A percentile compares a stretch with the other conserved stretches of the same genome.
These are phyloP conservation scores for Olyra latifolia DNA, from an alignment of 176 grass and related monocot genomes.

Conservation along the genomic window DNA sequence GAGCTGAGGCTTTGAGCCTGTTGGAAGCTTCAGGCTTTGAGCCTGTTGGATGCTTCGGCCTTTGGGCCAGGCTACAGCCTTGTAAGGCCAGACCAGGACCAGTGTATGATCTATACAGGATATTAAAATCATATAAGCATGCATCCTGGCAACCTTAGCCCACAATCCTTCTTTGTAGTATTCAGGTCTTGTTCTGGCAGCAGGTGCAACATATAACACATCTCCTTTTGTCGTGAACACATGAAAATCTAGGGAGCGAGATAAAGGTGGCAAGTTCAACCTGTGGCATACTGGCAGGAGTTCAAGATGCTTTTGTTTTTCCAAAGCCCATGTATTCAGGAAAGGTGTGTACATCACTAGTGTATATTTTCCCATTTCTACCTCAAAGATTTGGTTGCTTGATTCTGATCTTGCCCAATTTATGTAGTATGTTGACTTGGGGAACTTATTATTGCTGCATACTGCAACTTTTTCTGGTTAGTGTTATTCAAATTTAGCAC, in stretches of 20 bases:
- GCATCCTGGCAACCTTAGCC: neutral
- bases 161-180: neutral
- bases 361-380: neutral
- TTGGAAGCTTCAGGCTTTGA: neutral
- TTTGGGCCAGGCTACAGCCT: neutral
- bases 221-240: neutral
- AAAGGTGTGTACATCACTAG: neutral
- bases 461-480: neutral
- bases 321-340: neutral
- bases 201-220: neutral
- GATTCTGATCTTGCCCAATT: neutral
- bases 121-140: neutral
- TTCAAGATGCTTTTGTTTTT: neutral
- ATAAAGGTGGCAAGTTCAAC: neutral
- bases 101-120: neutral
- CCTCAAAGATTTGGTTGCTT: neutral
- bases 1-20: neutral
- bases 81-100: too few species aligned
- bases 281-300: neutral
- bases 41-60: too few species aligned
- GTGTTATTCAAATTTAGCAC: neutral
- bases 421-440: neutral
- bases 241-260: neutral
- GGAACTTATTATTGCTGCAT: neutral
- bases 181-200: neutral